phyloP scores from a whole-genome alignment of 2,329 filamentous ascomycete genomes.

The Colletotrichum costaricense region DNA sequence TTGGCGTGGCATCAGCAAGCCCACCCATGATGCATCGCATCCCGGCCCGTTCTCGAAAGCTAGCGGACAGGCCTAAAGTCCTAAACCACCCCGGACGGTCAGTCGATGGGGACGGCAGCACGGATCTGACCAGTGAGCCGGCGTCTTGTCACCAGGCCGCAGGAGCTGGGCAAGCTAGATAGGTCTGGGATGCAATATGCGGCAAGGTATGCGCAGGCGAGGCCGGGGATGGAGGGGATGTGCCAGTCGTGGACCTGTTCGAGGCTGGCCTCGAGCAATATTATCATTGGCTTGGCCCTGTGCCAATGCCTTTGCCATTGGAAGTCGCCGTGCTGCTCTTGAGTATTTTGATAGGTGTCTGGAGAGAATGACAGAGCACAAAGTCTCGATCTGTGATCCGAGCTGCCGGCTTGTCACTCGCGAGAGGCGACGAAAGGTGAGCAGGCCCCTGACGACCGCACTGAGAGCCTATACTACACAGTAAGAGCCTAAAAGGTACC shows the following conservation, averaged over 20 bases:
- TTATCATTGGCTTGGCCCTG: constrained; percentile 29
- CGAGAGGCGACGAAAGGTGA: background rate
- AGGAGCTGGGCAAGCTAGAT: constrained; percentile 12
- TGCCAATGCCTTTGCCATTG: constrained; percentile 14
- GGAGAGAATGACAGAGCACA: too few species aligned
- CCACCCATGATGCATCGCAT: constrained; percentile 16
- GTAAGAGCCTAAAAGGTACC: too few species aligned
- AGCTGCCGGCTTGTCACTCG: background rate
- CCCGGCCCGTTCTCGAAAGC: constrained; percentile 12
- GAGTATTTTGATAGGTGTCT: background rate
- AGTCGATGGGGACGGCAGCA: constrained; percentile 19
- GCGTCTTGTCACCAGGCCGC: constrained; percentile 17
- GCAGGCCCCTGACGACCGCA: constrained; percentile 11
- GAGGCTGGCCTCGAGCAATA: constrained; percentile 24
- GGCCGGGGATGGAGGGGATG: background rate
- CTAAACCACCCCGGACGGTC: constrained; percentile 17
- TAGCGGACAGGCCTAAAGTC: constrained; percentile 15
- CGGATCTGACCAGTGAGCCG: constrained; percentile 10
- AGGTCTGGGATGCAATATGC: constrained; percentile 7
- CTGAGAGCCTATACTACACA: background rate
- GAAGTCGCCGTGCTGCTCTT: background rate
- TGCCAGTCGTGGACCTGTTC: background rate
- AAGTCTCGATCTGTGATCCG: background rate
- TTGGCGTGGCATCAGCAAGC: constrained; percentile 27
- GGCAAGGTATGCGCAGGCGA: constrained; percentile 4